A percentile compares a stretch with the other conserved stretches of the same genome.
phyloP scores from a whole-genome alignment of 352 stramenopile species.

The Globisporangium emineosum region DNA sequence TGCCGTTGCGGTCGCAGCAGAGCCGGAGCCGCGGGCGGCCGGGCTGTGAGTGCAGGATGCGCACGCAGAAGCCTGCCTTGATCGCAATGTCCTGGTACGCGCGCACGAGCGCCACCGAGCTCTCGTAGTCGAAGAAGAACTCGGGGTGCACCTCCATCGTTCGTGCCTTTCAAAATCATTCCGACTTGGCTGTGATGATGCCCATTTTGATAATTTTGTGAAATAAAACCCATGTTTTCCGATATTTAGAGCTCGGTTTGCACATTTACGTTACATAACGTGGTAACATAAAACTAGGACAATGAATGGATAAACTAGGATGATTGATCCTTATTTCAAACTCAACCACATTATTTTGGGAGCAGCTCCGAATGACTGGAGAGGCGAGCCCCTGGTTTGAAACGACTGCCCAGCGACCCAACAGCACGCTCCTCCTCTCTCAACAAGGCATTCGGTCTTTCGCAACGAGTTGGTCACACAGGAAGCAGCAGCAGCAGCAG shows the following conservation, averaged over 20 bases:
- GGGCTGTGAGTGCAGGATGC: not conserved
- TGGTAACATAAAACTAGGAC: not conserved
- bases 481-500: not conserved
- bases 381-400: not conserved
- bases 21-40: not conserved
- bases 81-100: constrained; percentile 3
- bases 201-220: not conserved
- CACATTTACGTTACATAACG: not conserved
- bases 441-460: constrained; percentile 10
- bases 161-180: not conserved
- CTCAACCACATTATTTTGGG: not conserved
- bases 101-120: not conserved
- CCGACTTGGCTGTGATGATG: too few relatives aligned
- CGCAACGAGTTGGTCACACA: constrained; percentile 1
- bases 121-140: constrained; percentile 9
- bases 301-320: not conserved
- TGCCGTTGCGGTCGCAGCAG: constrained; percentile 9
- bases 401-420: not conserved
- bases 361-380: constrained; percentile 13
- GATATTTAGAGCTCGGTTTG: not conserved
- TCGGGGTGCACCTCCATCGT: not conserved
- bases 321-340: not conserved
- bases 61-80: not conserved
- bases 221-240: not conserved
- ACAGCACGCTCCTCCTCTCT: not conserved